Base-by-base conservation (phyloP, 768 basidiomycete genomes). In the Gymnopilus junonius region DNA sequence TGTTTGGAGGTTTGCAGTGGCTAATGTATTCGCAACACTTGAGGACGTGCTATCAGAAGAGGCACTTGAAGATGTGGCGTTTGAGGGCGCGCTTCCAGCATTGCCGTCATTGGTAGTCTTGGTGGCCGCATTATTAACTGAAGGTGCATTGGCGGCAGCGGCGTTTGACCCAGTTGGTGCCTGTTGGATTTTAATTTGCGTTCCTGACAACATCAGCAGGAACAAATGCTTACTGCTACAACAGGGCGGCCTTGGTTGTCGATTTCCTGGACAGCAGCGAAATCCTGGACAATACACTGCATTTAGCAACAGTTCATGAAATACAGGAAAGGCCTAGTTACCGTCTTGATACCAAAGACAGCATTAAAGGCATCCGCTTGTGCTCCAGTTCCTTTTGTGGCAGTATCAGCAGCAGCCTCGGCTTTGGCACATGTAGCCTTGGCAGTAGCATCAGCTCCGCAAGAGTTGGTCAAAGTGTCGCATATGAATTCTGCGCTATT, bases 311-410 rank as follows among this genome's bases (percentile, higher is more conserved):
- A 51, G 17, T 14, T 12, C 48, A 40, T 20, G 2, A 58, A 32
- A 12, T 25, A 14, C 1, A 8, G 21, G 15, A 61, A 25, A 6
- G 32, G 17, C 40, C 14, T 45, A 45, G 53, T 51, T 51, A 81
- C 80, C 51, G 87, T 87, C 4, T 50, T 73, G 62, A 85, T 80
- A 20, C 84, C 85, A 65, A 89, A 86, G 43, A 73, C 82, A 17
- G 76, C 78, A 73, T 90, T 89, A 81, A 88, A 90, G 4, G 77
- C 82, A 71, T 89, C 88, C 15, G 88, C 87, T 67, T 86, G 84
- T 11, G 75, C 80, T 65, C 87, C 87, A 31, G 78, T 79, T 63
- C 76, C 77, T 6, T 77, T 75, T 1, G 79, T 51, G 8, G 74
- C 79, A 35, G 81, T 75, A 59, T 72, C 70, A 17, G 85, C 85